Percentiles rank a stretch among this genome's conserved stretches.
Conservation (phyloP, 495 filamentous ascomycete genomes). For the Cercophora sp. region DNA sequence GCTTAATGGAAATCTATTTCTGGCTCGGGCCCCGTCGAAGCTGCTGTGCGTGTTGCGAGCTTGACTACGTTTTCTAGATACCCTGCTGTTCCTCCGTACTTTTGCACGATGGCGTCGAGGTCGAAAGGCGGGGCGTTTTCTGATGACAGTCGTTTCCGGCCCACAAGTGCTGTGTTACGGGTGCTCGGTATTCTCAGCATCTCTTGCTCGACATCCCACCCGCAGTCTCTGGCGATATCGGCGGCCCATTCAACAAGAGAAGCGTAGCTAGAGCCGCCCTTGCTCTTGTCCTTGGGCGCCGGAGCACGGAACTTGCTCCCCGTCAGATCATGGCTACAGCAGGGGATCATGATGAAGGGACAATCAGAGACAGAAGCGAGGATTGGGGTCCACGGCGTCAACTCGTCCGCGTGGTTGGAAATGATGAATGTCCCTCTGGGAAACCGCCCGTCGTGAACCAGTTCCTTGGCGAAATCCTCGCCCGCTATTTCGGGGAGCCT, state of each 20-base stretch:
- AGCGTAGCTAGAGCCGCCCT: constrained; percentile 61
- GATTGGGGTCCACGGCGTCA: constrained; percentile 93
- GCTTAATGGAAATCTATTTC: constrained; percentile 25
- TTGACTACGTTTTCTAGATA: constrained; percentile 53
- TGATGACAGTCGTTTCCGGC: constrained; percentile 41
- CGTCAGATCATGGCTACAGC: constrained; percentile 84
- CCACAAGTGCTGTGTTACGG: constrained; percentile 75
- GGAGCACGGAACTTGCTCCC: constrained; percentile 71
- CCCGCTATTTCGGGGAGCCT: constrained; percentile 13
- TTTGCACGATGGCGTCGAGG: constrained; percentile 38
- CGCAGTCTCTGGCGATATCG: constrained; percentile 61
- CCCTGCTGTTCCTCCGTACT: constrained; percentile 53
- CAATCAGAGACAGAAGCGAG: constrained; percentile 69
- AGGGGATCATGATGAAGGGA: constrained; percentile 89
- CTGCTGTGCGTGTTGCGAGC: constrained; percentile 31
- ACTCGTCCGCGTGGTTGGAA: constrained; percentile 92
- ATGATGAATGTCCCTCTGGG: constrained; percentile 80
- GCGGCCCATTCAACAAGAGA: constrained; percentile 68
- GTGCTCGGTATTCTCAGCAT: constrained; percentile 86
- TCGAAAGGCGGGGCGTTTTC: constrained; percentile 16
- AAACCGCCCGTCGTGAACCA: constrained; percentile 68
- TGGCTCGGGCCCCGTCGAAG: constrained; percentile 20
- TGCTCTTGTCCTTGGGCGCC: constrained; percentile 48
- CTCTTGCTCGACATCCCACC: constrained; percentile 73
- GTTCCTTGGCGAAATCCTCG: constrained; percentile 27